Base-by-base conservation (phyloP, 805 yeast species). In the Kluyveromyces lactis region DNA sequence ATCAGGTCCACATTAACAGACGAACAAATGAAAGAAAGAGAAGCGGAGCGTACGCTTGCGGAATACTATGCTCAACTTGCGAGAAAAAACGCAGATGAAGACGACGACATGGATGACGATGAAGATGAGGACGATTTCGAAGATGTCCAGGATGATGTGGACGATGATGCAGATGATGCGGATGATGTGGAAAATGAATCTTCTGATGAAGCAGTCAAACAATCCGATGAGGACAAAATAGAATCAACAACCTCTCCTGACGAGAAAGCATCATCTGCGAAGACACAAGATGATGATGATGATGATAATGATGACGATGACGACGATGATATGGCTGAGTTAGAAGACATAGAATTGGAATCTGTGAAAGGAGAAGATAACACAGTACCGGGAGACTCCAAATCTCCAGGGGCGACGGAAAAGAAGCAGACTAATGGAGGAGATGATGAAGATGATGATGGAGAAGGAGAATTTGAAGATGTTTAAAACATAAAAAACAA, bases 51-150 rank as follows among this genome's bases (percentile, higher is more conserved):
- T 49, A 86, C 86, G 2, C 60, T 78, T 50, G 71, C 76, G n/a
- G 79, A 77, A 13, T 85, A 84, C 55, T 85, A 85, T 55, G 86
- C 86, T 8, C 78, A 80, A 49, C 68, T 84, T 58, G 86, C 84
- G 8, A 77, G 75, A 45, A 71, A 78, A 49, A 83, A 81, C 53
- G 80, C 75, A 4, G 70, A 69, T 37, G 84, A 78, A 44, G 77
- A 69, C 9, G 72, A 73, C 8, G 81, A 75, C 9, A 84, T 66
- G 16, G 75, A 68, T 8, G 74, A 66, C 0, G 73, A 69, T 1
- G 71, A 66, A 1, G 73, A 63, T 2, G 67, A 63, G 7, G 73
- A 64, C 8, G 70, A 62, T 2, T 72, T 66, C n/a, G 72, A 64
- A 11, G 67, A 47, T 19, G 47, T 49, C 40, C 57, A 56, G 18